Conservation (phyloP, 495 filamentous ascomycete species). For the Bathelium albidoporum region DNA sequence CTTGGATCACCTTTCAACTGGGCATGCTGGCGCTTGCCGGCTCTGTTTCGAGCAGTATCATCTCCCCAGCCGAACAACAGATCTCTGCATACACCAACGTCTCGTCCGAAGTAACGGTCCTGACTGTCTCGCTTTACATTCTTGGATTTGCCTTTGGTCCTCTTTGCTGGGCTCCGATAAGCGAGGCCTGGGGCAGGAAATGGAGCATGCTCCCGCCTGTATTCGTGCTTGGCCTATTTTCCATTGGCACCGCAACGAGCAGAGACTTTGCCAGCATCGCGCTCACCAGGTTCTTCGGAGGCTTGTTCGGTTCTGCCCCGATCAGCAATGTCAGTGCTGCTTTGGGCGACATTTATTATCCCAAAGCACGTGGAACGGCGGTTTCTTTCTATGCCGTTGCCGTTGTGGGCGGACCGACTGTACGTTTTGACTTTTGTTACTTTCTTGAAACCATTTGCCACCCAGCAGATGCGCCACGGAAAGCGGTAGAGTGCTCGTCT, state of each 20-base stretch:
- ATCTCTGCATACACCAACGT: slow-evolving; percentile 33
- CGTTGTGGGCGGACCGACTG: slow-evolving; percentile 32
- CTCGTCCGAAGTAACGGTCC: slow-evolving; percentile 29
- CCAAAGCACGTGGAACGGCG: slow-evolving; percentile 30
- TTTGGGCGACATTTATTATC: slow-evolving; percentile 40
- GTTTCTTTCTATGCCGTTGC: slow-evolving; percentile 31
- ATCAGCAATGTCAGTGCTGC: slow-evolving; percentile 36
- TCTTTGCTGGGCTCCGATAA: slow-evolving; percentile 32
- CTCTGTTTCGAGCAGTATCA: slow-evolving; percentile 41
- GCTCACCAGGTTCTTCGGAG: slow-evolving; percentile 28
- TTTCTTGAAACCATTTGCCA: not conserved
- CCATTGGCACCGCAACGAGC: slow-evolving; percentile 27
- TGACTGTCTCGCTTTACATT: slow-evolving; percentile 27
- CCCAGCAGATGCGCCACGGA: too few species aligned
- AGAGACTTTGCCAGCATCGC: slow-evolving; percentile 20
- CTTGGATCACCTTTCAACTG: slow-evolving; percentile 41
- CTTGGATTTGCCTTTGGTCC: slow-evolving; percentile 30
- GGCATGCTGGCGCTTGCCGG: slow-evolving; percentile 41
- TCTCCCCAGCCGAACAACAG: slow-evolving; percentile 35
- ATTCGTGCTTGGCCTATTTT: slow-evolving; percentile 34
- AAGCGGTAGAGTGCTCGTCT: too few species aligned
- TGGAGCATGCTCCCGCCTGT: slow-evolving; percentile 38
- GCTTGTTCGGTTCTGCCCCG: slow-evolving; percentile 24
- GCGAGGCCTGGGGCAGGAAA: slow-evolving; percentile 36
- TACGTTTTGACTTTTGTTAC: not conserved